Evolutionary conservation across 768 basidiomycete species (phyloP), one percentile per base, ranked within the genome.

Genomic region (Tricholoma bakamatsutake): DNA sequence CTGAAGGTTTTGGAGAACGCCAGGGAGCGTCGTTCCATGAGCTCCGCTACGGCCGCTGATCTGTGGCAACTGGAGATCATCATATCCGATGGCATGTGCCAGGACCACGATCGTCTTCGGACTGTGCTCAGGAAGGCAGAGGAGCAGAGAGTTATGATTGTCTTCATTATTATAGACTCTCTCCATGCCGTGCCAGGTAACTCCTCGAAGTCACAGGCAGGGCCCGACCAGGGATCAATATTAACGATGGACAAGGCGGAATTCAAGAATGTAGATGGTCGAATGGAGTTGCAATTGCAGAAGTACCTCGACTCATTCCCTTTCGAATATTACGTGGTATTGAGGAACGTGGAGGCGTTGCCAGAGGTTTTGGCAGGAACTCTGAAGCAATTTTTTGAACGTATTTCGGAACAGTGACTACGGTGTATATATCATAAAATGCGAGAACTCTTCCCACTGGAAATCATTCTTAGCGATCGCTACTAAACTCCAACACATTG

Each of bases 51-150:
- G 4, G 80, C 87, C 5, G 80, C 82, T 15, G 94, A 98, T 59
- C 76, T 99, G 21, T 98, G 97, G 97, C 97, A 99, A 67, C 80
- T 99, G 53, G 83, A 98, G 69, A 91, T 98, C 73, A 97, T 99
- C 77, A 93, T 99, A 58, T 98, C 94, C 13, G 97, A 99, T 64
- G 97, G 97, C n/a, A 89, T 98, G 61, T 98, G 95, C 67, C 93
- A 98, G 68, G 91, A 97, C 66, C 95, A 98, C 69, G 90, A 94
- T 40, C 78, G 80, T 61, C 77, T 99, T 50, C 84, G 88, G 35
- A 84, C 84, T 2, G 71, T 91, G 28, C 76, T 99, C 17, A 78
- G 97, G 34, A 84, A 82, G 61, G 97, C 96, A 4, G 84, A 88
- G 61, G 95, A 91, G 63, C 90, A 93, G 68, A 80, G 87, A 28